Conservation (phyloP, 2,329 filamentous ascomycete genomes). For the Parafenestella ontariensis region DNA sequence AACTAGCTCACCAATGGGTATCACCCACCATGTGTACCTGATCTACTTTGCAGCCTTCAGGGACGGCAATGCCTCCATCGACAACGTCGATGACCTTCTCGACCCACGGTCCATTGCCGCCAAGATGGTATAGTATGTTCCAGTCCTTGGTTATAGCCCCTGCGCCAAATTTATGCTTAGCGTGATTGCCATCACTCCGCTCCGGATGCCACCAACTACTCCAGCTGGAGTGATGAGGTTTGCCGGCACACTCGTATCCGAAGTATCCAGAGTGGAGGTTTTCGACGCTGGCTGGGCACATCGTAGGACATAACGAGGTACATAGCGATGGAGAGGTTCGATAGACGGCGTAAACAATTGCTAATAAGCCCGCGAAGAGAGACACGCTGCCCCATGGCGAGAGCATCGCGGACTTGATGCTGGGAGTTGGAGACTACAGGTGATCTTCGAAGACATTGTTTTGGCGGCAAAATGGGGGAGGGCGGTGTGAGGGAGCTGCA, state of each 20-base stretch:
- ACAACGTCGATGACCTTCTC: slow-evolving; percentile 55
- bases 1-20: slow-evolving; percentile 7
- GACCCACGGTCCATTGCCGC: slow-evolving; percentile 64
- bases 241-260: slow-evolving; percentile 33
- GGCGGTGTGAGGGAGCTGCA: slow-evolving; percentile 8
- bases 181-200: slow-evolving; percentile 9
- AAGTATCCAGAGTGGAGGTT: slow-evolving; percentile 25
- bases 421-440: not conserved
- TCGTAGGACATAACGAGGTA: slow-evolving; percentile 6
- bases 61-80: slow-evolving; percentile 52
- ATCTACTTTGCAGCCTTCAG: slow-evolving; percentile 59
- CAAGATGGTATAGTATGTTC: slow-evolving; percentile 62
- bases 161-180: slow-evolving; percentile 27
- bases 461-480: not conserved
- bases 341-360: not conserved
- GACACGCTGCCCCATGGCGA: not conserved
- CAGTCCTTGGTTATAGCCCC: slow-evolving; percentile 47
- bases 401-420: slow-evolving; percentile 5
- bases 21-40: slow-evolving; percentile 64
- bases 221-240: slow-evolving; percentile 45
- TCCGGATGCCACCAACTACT: slow-evolving; percentile 46
- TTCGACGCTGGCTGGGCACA: not conserved
- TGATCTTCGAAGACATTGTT: slow-evolving; percentile 1
- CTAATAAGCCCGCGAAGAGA: slow-evolving; percentile 3
- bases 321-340: not conserved